Evolutionary conservation across 2,329 filamentous ascomycete genomes (phyloP).

Genomic region (Shiraia bambusicola): DNA sequence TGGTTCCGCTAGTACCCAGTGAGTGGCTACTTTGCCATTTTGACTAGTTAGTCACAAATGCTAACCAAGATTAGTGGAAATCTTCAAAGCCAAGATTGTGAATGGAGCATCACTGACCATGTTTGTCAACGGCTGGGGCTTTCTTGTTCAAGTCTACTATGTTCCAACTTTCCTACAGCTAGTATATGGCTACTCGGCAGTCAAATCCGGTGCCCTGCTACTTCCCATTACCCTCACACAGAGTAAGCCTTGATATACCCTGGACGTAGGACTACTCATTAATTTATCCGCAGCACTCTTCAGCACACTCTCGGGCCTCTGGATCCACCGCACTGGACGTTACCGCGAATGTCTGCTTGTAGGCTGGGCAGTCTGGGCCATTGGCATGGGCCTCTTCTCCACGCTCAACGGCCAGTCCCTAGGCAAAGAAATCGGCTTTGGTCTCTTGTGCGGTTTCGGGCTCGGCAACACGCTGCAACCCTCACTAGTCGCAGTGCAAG

Average conservation of each 20-base stretch:
- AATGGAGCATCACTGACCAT: conserved; percentile 39
- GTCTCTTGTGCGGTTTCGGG: conserved; percentile 23
- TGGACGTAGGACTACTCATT: no score
- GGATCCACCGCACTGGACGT: conserved; percentile 20
- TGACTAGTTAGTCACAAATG: not conserved
- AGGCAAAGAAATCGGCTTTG: conserved; percentile 21
- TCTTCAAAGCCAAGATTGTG: conserved; percentile 18
- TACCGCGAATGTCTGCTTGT: conserved; percentile 22
- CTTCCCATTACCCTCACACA: conserved; percentile 50
- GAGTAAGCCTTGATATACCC: conserved; percentile 13
- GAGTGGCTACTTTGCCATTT: conserved; percentile 13
- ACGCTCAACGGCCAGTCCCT: conserved; percentile 16
- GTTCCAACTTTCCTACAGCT: conserved; percentile 65
- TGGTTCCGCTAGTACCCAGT: conserved; percentile 60
- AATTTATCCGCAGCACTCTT: conserved; percentile 14
- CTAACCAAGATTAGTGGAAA: conserved; percentile 13
- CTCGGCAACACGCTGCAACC: conserved; percentile 58
- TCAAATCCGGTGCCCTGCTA: conserved; percentile 54
- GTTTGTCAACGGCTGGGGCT: conserved; percentile 62
- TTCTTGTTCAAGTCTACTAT: conserved; percentile 63
- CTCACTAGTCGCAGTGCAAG: conserved; percentile 60
- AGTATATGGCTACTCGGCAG: conserved; percentile 50
- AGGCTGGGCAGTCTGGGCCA: conserved; percentile 23
- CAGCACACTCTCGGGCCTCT: conserved; percentile 22
- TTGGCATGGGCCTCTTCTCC: conserved; percentile 20